Evolutionary conservation across 225 moss, liverwort and hornwort species (phyloP).

Genomic region (Antitrichia curtipendula): DNA sequence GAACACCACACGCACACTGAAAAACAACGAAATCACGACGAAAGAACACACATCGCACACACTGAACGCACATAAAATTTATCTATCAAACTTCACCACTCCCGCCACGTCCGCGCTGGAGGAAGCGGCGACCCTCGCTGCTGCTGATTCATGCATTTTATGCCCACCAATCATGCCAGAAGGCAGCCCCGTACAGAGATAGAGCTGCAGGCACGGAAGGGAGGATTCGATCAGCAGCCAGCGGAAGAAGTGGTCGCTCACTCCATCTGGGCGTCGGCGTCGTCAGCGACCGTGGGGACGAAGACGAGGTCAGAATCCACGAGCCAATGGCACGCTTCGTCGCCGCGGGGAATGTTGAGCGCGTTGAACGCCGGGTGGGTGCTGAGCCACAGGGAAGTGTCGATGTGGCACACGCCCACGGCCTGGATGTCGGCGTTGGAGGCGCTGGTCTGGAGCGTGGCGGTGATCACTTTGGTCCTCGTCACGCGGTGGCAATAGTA

Average conservation of each 20-base stretch:
- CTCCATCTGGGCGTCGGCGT: no score
- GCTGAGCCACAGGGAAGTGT: background rate
- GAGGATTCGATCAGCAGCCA: background rate
- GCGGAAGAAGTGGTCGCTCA: background rate
- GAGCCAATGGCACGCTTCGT: background rate
- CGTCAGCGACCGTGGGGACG: background rate
- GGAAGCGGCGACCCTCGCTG: background rate
- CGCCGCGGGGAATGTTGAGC: background rate
- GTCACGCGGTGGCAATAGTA: background rate
- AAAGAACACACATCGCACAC: background rate
- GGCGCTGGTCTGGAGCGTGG: background rate
- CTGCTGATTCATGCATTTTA: no score
- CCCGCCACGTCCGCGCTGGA: no score
- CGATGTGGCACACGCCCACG: background rate
- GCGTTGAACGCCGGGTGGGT: background rate
- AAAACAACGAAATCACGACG: background rate
- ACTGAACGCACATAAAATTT: background rate
- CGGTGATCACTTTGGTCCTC: background rate
- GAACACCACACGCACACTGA: background rate
- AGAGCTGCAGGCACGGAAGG: background rate
- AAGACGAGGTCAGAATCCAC: background rate
- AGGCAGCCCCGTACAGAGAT: rapidly evolving
- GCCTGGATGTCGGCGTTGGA: background rate
- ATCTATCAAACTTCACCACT: no score
- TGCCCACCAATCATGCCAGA: background rate